These are phyloP conservation scores for Tylopilus sp. DNA, from an alignment of 1,284 basidiomycete genomes.

Conservation along the genomic window DNA sequence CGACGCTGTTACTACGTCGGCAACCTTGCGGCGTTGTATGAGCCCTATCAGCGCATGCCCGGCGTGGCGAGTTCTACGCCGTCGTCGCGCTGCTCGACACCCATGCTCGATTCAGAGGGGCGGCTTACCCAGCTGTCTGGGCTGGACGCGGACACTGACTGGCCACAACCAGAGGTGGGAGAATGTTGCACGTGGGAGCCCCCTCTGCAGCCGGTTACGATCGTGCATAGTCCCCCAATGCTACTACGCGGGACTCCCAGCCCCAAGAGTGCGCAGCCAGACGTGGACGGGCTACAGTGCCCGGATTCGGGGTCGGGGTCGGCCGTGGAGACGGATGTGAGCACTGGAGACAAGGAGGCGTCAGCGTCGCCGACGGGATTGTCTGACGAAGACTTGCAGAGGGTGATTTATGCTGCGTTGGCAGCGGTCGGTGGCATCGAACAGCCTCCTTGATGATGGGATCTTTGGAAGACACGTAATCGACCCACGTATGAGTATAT, in stretches of 20 bases:
- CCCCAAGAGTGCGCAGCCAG: neutral
- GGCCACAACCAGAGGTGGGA: slow-evolving; percentile 33
- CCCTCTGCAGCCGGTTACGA: neutral
- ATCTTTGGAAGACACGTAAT: neutral
- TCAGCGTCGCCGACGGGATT: slow-evolving; percentile 5
- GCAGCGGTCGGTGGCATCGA: slow-evolving; percentile 9
- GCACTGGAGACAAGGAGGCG: neutral
- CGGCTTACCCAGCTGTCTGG: slow-evolving; percentile 9
- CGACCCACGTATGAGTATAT: neutral
- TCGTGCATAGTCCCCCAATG: neutral
- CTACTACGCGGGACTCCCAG: neutral
- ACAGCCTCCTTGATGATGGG: neutral
- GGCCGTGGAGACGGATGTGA: neutral
- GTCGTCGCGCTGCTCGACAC: slow-evolving; percentile 13
- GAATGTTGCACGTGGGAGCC: slow-evolving; percentile 29
- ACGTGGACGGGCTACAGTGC: neutral
- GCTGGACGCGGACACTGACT: slow-evolving; percentile 15
- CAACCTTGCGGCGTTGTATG: slow-evolving; percentile 11
- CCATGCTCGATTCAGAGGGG: slow-evolving; percentile 15
- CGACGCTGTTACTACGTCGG: slow-evolving; percentile 20
- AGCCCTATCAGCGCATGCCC: slow-evolving; percentile 24
- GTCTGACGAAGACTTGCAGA: slow-evolving; percentile 19
- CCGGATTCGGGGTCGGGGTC: neutral
- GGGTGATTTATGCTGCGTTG: slow-evolving; percentile 25
- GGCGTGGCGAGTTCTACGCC: neutral